Evolutionary conservation across 495 filamentous ascomycete genomes (phyloP).

Genomic region (Saxophila tyrrhenica): DNA sequence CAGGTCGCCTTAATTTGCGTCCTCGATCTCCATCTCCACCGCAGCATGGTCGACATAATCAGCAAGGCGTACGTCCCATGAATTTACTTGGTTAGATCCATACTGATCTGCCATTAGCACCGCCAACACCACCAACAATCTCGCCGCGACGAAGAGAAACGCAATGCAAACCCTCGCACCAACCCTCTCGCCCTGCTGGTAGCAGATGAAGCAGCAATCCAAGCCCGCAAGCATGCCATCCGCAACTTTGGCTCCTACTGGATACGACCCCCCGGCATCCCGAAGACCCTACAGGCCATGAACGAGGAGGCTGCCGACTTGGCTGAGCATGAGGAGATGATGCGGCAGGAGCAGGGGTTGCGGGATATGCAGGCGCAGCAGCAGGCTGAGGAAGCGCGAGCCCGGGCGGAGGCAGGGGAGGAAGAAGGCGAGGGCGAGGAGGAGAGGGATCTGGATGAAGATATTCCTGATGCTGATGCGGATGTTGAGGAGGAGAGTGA

Average conservation of each 20-base stretch:
- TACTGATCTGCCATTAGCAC: no score
- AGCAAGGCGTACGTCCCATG: not conserved
- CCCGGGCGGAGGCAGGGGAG: slow-evolving; percentile 2
- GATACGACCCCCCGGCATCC: slow-evolving; percentile 34
- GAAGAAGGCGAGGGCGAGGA: slow-evolving; percentile 13
- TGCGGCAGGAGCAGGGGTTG: slow-evolving; percentile 25
- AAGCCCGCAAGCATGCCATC: slow-evolving; percentile 30
- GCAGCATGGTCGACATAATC: slow-evolving; percentile 9
- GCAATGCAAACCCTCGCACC: slow-evolving; percentile 3
- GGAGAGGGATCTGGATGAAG: slow-evolving; percentile 10
- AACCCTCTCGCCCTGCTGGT: slow-evolving; percentile 21
- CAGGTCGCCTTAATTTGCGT: slow-evolving; percentile 10
- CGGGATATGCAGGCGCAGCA: slow-evolving; percentile 26
- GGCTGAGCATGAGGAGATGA: slow-evolving; percentile 30
- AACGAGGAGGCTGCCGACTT: slow-evolving; percentile 33
- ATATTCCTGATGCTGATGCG: slow-evolving; percentile 51
- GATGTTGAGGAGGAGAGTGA: slow-evolving; percentile 32
- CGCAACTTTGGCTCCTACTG: slow-evolving; percentile 32
- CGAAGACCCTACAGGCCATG: slow-evolving; percentile 34
- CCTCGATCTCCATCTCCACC: slow-evolving; percentile 14
- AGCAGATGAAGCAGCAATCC: slow-evolving; percentile 29
- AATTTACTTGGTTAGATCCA: no score
- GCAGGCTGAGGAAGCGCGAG: slow-evolving; percentile 15
- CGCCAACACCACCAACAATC: slow-evolving; percentile 16
- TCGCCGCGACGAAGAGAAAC: slow-evolving; percentile 5